A percentile compares a stretch with the other conserved stretches of the same genome.
These are phyloP conservation scores for Alopecurus myosuroides DNA, from an alignment of 176 grass and related monocot species.

Conservation along the genomic window DNA sequence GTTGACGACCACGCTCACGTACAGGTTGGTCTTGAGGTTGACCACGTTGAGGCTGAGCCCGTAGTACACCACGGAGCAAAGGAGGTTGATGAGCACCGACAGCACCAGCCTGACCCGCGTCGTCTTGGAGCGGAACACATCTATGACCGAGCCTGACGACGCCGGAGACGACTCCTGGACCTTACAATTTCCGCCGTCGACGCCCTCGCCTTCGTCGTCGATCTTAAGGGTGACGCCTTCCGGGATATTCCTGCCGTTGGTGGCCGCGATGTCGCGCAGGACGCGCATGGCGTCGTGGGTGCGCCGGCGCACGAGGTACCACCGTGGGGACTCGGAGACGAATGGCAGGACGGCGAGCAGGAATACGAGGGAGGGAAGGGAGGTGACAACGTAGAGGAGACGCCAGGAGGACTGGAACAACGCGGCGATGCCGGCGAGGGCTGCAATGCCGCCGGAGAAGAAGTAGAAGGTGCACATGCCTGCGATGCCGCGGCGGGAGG, in stretches of 20 bases:
- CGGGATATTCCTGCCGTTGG: constrained; percentile 48
- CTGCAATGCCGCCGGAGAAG: constrained; percentile 81
- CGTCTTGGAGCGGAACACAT: constrained; percentile 54
- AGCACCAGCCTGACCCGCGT: constrained; percentile 45
- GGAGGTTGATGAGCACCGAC: constrained; percentile 35
- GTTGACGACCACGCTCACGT: constrained; percentile 64
- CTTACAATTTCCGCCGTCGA: neutral
- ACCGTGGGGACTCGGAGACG: constrained; percentile 73
- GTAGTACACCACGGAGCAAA: constrained; percentile 10
- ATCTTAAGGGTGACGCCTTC: constrained; percentile 39
- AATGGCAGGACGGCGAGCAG: constrained; percentile 48
- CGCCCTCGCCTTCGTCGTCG: constrained; percentile 36
- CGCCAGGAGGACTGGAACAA: constrained; percentile 60
- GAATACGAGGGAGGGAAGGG: constrained; percentile 57
- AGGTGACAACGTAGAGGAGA: constrained; percentile 64
- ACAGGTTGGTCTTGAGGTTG: constrained; percentile 91
- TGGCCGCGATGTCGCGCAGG: constrained; percentile 33
- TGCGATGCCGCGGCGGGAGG: constrained; percentile 44
- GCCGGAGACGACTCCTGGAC: neutral
- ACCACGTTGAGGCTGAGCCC: constrained; percentile 88
- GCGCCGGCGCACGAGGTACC: constrained; percentile 77
- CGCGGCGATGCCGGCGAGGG: constrained; percentile 59
- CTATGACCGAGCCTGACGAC: constrained; percentile 49
- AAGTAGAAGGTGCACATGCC: constrained; percentile 97
- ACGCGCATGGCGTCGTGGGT: constrained; percentile 45